These are phyloP conservation scores for Penicillium glabrum DNA, from an alignment of 2,329 filamentous ascomycete genomes.

Conservation along the genomic window DNA sequence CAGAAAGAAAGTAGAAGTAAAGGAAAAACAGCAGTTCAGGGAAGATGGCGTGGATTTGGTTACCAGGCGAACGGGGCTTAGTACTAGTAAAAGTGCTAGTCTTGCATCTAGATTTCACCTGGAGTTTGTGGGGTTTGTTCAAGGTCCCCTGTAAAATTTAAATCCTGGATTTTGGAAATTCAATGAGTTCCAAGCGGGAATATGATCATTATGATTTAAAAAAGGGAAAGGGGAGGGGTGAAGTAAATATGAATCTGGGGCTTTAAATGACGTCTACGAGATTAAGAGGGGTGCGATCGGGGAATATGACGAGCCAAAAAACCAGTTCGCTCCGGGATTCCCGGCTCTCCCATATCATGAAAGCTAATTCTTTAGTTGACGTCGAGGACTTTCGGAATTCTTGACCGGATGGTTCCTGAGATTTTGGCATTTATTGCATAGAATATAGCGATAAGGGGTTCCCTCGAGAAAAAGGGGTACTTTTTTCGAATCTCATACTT, in stretches of 20 bases:
- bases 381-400: conserved; percentile 15
- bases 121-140: background rate
- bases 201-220: background rate
- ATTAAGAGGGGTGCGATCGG: conserved; percentile 9
- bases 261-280: conserved; percentile 40
- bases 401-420: background rate
- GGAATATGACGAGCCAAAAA: conserved; percentile 8
- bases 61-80: conserved; percentile 31
- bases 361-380: conserved; percentile 20
- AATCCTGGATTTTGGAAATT: background rate
- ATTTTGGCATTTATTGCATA: background rate
- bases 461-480: background rate
- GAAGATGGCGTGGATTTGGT: conserved; percentile 22
- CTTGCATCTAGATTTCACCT: background rate
- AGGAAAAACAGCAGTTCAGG: conserved; percentile 3
- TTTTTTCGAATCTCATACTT: background rate
- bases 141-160: background rate
- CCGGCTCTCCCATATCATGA: conserved; percentile 6
- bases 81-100: background rate
- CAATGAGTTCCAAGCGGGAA: background rate
- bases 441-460: background rate
- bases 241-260: conserved; percentile 7
- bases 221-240: conserved; percentile 4
- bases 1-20: conserved; percentile 17
- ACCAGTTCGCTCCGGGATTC: conserved; percentile 10